Conservation (phyloP, 768 basidiomycete genomes). For the Mycena kentingensis region DNA sequence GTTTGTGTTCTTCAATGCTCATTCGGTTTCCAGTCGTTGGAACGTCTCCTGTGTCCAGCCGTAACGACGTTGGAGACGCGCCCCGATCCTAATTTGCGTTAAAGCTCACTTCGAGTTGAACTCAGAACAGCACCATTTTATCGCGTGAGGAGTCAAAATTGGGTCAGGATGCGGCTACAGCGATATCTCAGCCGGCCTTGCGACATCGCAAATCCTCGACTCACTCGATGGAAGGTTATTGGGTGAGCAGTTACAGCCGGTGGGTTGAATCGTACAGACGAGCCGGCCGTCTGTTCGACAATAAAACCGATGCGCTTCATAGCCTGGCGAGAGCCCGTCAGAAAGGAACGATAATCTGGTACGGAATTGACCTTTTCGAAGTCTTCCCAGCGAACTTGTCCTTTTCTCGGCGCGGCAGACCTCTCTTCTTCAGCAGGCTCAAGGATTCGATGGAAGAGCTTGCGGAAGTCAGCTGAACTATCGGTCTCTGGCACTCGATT, state of each 20-base stretch:
- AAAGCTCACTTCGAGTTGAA: neutral
- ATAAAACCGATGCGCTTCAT: slow-evolving; percentile 11
- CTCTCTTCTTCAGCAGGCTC: neutral
- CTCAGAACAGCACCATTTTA: slow-evolving; percentile 1
- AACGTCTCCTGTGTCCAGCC: slow-evolving; percentile 7
- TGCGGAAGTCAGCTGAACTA: too few species aligned
- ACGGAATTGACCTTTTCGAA: slow-evolving; percentile 1
- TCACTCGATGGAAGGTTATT: slow-evolving; percentile 17
- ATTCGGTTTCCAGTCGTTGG: too few species aligned
- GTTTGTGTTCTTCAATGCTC: too few species aligned
- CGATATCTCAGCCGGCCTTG: neutral
- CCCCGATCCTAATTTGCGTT: neutral
- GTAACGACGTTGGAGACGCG: slow-evolving; percentile 9
- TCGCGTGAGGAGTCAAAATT: neutral
- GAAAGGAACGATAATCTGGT: neutral
- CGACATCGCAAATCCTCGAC: neutral
- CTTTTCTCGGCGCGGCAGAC: neutral
- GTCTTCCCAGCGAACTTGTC: too few species aligned
- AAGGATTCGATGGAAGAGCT: slow-evolving; percentile 13
- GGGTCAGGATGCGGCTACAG: slow-evolving; percentile 5
- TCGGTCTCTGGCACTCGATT: too few species aligned
- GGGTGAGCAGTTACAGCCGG: slow-evolving; percentile 7
- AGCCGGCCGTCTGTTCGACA: slow-evolving; percentile 8
- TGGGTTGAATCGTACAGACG: slow-evolving; percentile 11
- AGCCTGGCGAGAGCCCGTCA: neutral